Percentiles rank a stretch among this genome's conserved stretches.
Conservation (phyloP, 1,139 yeast genomes). For the Kodamaea suecica region DNA sequence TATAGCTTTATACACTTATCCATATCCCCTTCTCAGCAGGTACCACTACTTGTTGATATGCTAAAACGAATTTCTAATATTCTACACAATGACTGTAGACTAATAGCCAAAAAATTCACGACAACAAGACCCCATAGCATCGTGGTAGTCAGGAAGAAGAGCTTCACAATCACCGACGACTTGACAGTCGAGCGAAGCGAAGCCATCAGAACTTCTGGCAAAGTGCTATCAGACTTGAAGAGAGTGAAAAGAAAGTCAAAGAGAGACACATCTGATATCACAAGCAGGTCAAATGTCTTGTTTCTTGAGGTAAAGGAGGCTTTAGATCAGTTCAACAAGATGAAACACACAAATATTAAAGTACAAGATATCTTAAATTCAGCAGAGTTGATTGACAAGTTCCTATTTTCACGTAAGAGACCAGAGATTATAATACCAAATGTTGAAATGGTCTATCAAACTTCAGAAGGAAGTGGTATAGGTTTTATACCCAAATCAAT, state of each 20-base stretch:
- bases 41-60: too few species aligned
- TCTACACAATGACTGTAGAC: not conserved
- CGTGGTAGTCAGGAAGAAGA: constrained; percentile 7
- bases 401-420: constrained; percentile 23
- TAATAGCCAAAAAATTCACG: constrained; percentile 1
- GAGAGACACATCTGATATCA: constrained; percentile 29
- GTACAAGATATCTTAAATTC: constrained; percentile 23
- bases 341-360: constrained; percentile 9
- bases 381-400: constrained; percentile 25
- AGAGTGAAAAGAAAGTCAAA: constrained; percentile 20
- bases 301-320: constrained; percentile 26
- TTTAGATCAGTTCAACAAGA: constrained; percentile 12
- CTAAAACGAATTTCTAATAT: too few species aligned
- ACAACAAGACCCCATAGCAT: constrained; percentile 2
- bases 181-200: not conserved
- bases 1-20: too few species aligned
- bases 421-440: constrained; percentile 19
- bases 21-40: too few species aligned
- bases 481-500: constrained; percentile 29
- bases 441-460: constrained; percentile 27
- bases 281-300: constrained; percentile 25
- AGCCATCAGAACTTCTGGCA: constrained; percentile 3
- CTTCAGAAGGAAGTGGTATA: constrained; percentile 40
- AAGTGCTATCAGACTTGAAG: constrained; percentile 13
- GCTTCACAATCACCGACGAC: constrained; percentile 3